Evolutionary conservation across 2,329 filamentous ascomycete species (phyloP).

Genomic region (Massarina eburnea): DNA sequence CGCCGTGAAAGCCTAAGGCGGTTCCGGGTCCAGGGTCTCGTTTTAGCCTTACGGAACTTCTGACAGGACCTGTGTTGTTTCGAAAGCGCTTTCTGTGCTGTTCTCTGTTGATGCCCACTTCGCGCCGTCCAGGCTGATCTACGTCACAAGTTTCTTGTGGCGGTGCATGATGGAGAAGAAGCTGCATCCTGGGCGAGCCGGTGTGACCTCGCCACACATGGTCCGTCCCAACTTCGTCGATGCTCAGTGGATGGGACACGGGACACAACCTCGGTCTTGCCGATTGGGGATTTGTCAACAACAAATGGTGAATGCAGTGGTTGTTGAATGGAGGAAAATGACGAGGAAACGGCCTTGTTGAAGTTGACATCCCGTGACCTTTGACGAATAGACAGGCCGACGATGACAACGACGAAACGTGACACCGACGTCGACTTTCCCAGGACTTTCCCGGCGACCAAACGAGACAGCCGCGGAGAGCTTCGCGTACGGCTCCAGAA

Average conservation of each 20-base stretch:
- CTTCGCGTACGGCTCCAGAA: slow-evolving; percentile 28
- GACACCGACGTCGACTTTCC: too few relatives aligned
- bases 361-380: background rate
- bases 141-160: slow-evolving; percentile 17
- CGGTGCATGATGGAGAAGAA: slow-evolving; percentile 21
- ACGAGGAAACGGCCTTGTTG: too few relatives aligned
- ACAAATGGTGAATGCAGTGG: too few relatives aligned
- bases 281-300: too few relatives aligned
- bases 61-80: slow-evolving; percentile 5
- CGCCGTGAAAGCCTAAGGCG: background rate
- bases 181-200: slow-evolving; percentile 14
- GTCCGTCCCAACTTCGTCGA: too few relatives aligned
- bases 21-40: background rate
- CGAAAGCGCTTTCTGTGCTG: slow-evolving; percentile 16
- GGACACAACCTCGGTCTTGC: too few relatives aligned
- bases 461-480: slow-evolving; percentile 7
- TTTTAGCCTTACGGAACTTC: background rate
- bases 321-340: too few relatives aligned
- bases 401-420: background rate
- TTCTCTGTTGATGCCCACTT: slow-evolving; percentile 6
- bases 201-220: slow-evolving; percentile 8
- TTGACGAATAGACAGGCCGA: background rate
- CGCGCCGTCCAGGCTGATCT: slow-evolving; percentile 8
- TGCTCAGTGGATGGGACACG: too few relatives aligned
- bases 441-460: slow-evolving; percentile 2